Evolutionary conservation across 208 protist species (phyloP).

Genomic region (Trypanosoma theileri): DNA sequence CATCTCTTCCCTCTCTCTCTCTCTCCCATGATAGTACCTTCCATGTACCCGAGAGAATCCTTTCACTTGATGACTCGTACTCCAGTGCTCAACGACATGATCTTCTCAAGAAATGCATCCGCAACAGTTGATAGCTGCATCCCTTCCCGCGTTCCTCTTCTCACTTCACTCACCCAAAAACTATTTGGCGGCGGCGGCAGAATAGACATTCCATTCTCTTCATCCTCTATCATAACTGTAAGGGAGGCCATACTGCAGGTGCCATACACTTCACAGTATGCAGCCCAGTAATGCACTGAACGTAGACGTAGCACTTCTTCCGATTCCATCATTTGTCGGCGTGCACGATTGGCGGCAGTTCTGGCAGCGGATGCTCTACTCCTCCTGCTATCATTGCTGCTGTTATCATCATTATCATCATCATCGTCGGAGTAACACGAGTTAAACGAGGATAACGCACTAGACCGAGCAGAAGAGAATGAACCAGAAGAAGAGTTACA

Average conservation of each 20-base stretch:
- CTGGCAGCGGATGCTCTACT: neutral
- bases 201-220: conserved; percentile 34
- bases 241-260: conserved; percentile 47
- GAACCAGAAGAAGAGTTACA: neutral
- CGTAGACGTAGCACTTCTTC: conserved; percentile 48
- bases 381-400: too few species aligned
- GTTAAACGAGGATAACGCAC: conserved; percentile 28
- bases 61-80: conserved; percentile 52
- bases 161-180: conserved; percentile 48
- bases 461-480: neutral
- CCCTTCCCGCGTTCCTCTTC: conserved; percentile 46
- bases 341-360: neutral
- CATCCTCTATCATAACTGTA: conserved; percentile 60
- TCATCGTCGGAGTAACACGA: conserved; percentile 53
- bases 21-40: neutral
- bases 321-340: conserved; percentile 21
- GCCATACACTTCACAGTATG: conserved; percentile 79
- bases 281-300: conserved; percentile 63
- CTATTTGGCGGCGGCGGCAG: conserved; percentile 53
- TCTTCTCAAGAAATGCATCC: conserved; percentile 46
- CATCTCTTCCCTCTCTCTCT: neutral
- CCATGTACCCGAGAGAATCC: neutral
- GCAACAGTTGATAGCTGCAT: conserved; percentile 43
- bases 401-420: neutral
- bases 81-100: conserved; percentile 41